Conservation (phyloP, 768 basidiomycete genomes). For the Amanita inopinata region DNA sequence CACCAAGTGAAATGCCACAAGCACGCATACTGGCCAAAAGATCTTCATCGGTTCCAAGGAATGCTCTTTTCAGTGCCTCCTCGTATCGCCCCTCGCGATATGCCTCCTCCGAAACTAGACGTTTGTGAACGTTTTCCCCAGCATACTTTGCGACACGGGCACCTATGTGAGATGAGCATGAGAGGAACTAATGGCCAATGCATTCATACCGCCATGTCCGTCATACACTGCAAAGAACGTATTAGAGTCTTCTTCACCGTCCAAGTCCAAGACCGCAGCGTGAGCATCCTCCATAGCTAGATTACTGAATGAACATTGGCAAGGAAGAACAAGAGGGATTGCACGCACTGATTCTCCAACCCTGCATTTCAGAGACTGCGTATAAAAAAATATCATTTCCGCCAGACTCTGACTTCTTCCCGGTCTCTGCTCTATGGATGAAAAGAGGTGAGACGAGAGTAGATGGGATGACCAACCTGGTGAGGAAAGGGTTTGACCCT, state of each 20-base stretch:
- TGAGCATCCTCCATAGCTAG: conserved; percentile 98
- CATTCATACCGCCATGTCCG: conserved; percentile 82
- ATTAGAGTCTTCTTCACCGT: conserved; percentile 42
- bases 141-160: conserved; percentile 80
- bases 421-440: conserved; percentile 44
- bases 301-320: too few relatives aligned
- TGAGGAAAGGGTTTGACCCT: conserved; percentile 84
- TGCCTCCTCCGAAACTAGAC: conserved; percentile 59
- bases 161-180: conserved; percentile 33
- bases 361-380: conserved; percentile 94
- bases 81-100: conserved; percentile 66
- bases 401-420: conserved; percentile 71
- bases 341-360: conserved; percentile 93
- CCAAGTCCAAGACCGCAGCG: conserved; percentile 61
- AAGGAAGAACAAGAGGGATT: conserved; percentile 9
- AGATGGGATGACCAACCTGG: conserved; percentile 44
- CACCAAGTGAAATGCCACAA: conserved; percentile 3
- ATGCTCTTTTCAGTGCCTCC: conserved; percentile 76
- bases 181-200: conserved; percentile 9
- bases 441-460: conserved; percentile 10
- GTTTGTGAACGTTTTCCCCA: conserved; percentile 74
- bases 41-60: conserved; percentile 92
- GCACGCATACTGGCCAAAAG: conserved; percentile 61
- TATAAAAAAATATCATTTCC: conserved; percentile 62
- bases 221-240: conserved; percentile 97